phyloP scores from a whole-genome alignment of 345 rosid genomes.

The Boechera stricta region DNA sequence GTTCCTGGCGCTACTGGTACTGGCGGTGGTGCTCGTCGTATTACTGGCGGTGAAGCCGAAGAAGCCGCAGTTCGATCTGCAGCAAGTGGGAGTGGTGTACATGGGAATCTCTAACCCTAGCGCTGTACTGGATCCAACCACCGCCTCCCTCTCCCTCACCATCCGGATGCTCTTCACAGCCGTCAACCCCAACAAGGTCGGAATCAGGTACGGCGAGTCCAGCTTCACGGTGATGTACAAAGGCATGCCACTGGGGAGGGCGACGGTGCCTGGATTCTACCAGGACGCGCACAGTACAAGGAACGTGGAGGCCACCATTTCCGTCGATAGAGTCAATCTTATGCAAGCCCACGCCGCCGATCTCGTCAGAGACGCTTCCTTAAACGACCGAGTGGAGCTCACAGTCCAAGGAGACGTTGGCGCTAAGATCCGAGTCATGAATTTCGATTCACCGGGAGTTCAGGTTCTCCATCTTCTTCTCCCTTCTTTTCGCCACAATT shows the following conservation, averaged over 20 bases:
- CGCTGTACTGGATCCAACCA: slow-evolving; percentile 52
- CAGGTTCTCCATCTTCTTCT: slow-evolving; percentile 55
- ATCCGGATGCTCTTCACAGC: slow-evolving; percentile 87
- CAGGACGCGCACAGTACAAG: slow-evolving; percentile 83
- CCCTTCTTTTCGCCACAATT: neutral
- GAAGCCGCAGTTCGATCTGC: slow-evolving; percentile 98
- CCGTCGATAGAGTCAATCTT: slow-evolving; percentile 82
- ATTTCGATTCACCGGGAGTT: slow-evolving; percentile 95
- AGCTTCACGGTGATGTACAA: slow-evolving; percentile 93
- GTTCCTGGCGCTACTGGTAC: slow-evolving; percentile 72
- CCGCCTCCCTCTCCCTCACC: slow-evolving; percentile 73
- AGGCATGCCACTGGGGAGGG: slow-evolving; percentile 90
- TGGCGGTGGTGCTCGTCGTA: slow-evolving; percentile 74
- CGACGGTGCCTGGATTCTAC: slow-evolving; percentile 86
- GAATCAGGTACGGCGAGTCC: slow-evolving; percentile 96
- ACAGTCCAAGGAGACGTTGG: slow-evolving; percentile 82
- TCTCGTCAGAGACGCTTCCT: slow-evolving; percentile 79
- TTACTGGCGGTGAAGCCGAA: slow-evolving; percentile 95
- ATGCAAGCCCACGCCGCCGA: slow-evolving; percentile 82
- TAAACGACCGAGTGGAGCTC: slow-evolving; percentile 87
- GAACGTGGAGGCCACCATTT: slow-evolving; percentile 78
- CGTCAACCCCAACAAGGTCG: slow-evolving; percentile 92
- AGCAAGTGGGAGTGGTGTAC: slow-evolving; percentile 89
- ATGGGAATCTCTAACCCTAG: slow-evolving; percentile 68
- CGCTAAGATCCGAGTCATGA: slow-evolving; percentile 91